phyloP scores from a whole-genome alignment of 352 stramenopile species.

The Phytophthora kernoviae region DNA sequence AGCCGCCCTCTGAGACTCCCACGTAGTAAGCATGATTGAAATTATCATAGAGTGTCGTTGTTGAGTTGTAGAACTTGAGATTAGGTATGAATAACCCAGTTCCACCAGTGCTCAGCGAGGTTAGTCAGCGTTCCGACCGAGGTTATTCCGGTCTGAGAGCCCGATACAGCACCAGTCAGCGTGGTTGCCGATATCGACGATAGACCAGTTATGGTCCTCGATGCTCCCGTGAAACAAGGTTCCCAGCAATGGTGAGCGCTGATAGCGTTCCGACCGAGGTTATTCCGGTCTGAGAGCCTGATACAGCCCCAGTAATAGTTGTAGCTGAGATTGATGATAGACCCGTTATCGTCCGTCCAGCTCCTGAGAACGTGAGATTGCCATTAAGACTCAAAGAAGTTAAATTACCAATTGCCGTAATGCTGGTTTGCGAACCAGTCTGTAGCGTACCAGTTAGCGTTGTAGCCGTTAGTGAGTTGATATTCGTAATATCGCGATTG shows the following conservation, averaged over 20 bases:
- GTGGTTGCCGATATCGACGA: no score
- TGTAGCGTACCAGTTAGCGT: not conserved
- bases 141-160: not conserved
- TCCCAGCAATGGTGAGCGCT: no score
- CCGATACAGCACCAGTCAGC: not conserved
- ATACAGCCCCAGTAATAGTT: no score
- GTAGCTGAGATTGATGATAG: not conserved
- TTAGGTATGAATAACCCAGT: not conserved
- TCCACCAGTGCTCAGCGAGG: no score
- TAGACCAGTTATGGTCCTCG: no score
- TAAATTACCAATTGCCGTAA: slow-evolving; percentile 5
- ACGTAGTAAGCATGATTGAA: not conserved
- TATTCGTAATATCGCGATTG: not conserved
- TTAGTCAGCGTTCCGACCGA: no score
- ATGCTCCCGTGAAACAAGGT: no score
- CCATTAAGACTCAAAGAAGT: not conserved
- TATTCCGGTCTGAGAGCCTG: no score
- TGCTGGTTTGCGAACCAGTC: not conserved
- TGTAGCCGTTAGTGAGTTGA: not conserved
- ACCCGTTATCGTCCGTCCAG: slow-evolving; percentile 2
- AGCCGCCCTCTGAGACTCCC: not conserved
- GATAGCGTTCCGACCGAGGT: no score
- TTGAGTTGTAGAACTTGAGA: not conserved
- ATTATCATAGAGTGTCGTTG: not conserved
- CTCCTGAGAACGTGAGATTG: not conserved